phyloP scores from a whole-genome alignment of 805 yeast genomes.

The Metschnikowia amazonensis region DNA sequence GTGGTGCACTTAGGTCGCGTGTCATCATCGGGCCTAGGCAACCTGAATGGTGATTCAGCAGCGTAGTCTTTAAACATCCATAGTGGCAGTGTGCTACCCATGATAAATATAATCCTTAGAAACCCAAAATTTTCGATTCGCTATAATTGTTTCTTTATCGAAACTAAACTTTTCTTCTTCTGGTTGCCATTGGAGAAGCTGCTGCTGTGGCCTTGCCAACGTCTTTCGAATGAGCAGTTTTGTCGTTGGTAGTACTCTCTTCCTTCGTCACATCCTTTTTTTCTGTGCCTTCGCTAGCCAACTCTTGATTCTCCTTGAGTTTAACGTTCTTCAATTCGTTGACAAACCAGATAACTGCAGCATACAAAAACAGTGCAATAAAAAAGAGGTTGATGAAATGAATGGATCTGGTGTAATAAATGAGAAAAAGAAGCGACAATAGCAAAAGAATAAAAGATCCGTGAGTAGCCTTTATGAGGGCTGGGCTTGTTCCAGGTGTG shows the following conservation, averaged over 20 bases:
- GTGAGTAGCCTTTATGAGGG: constrained; percentile 85
- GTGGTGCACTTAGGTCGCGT: too few relatives aligned
- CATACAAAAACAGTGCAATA: constrained; percentile 68
- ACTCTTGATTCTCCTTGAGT: constrained; percentile 42
- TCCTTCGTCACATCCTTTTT: neutral
- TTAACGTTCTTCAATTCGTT: constrained; percentile 54
- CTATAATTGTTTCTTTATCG: neutral
- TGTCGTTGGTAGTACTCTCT: neutral
- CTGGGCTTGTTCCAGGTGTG: constrained; percentile 91
- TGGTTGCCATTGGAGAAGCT: constrained; percentile 4
- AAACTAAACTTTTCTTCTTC: constrained; percentile 15
- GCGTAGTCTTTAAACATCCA: too few relatives aligned
- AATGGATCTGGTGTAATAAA: constrained; percentile 57
- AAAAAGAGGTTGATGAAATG: constrained; percentile 59
- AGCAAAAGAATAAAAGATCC: constrained; percentile 67
- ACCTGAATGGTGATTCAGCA: too few relatives aligned
- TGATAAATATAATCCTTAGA: too few relatives aligned
- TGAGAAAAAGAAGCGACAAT: constrained; percentile 52
- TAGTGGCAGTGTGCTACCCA: too few relatives aligned
- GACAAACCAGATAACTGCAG: constrained; percentile 83
- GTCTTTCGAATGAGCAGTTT: neutral
- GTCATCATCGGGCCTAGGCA: too few relatives aligned
- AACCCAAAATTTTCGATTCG: neutral
- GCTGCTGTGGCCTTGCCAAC: neutral
- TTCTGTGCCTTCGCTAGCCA: constrained; percentile 24